A percentile compares a stretch with the other conserved stretches of the same genome.
These are phyloP conservation scores for Alliaria petiolata DNA, from an alignment of 345 rosid genomes.

Conservation along the genomic window DNA sequence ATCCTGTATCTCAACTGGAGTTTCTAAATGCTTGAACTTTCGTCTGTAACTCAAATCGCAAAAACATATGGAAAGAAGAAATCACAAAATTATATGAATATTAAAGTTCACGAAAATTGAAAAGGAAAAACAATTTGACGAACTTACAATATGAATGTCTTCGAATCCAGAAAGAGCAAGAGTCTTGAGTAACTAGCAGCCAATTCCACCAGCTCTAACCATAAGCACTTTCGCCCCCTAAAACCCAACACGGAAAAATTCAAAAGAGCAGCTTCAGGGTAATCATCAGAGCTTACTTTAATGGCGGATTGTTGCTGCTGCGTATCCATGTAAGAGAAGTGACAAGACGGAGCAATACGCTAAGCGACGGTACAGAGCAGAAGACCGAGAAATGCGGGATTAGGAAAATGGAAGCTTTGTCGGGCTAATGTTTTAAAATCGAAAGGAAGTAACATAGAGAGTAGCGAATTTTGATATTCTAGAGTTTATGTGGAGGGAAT, in stretches of 20 bases:
- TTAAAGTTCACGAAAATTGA: not conserved
- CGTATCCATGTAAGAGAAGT: slow-evolving; percentile 45
- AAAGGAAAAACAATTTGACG: not conserved
- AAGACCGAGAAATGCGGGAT: not conserved
- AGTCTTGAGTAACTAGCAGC: slow-evolving; percentile 96
- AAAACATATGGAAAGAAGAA: not conserved
- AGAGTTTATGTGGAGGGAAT: slow-evolving; percentile 31
- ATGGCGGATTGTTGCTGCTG: slow-evolving; percentile 44
- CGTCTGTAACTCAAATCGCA: not conserved
- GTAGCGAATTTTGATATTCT: slow-evolving; percentile 16
- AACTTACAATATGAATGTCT: slow-evolving; percentile 91
- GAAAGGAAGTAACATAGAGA: not conserved
- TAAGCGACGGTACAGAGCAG: slow-evolving; percentile 21
- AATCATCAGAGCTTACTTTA: slow-evolving; percentile 43
- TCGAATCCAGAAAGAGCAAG: slow-evolving; percentile 90
- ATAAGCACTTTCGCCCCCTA: slow-evolving; percentile 95
- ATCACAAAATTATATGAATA: not conserved
- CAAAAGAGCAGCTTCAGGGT: not conserved
- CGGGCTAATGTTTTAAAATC: not conserved
- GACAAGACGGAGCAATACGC: not conserved
- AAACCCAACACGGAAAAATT: slow-evolving; percentile 7
- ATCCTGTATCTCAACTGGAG: not conserved
- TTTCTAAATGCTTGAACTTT: not conserved
- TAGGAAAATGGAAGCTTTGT: not conserved
- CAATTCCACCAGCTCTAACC: slow-evolving; percentile 99